phyloP scores from a whole-genome alignment of 106 monocot species.

The Dendrobium chrysotoxum region DNA sequence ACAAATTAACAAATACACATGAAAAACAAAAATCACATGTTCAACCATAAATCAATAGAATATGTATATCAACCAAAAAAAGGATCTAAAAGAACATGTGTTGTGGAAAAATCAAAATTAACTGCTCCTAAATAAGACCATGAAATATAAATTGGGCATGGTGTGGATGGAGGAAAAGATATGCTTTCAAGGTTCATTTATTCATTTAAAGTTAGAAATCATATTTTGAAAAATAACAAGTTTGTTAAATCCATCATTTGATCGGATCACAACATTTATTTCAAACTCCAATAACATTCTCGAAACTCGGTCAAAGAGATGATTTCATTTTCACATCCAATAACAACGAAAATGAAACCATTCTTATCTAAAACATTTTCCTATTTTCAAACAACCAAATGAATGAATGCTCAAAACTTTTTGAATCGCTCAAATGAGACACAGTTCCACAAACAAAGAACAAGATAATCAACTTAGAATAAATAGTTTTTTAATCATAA shows the following conservation, averaged over 20 bases:
- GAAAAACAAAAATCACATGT: neutral
- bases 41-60: neutral
- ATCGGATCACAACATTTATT: no score
- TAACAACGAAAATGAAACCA: no score
- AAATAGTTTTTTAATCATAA: no score
- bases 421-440: neutral
- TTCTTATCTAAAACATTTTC: no score
- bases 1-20: neutral
- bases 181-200: neutral
- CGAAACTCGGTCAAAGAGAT: no score
- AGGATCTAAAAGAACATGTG: neutral
- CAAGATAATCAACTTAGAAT: no score
- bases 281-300: no score
- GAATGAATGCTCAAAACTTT: neutral
- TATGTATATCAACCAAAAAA: neutral
- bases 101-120: neutral
- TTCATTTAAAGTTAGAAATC: no score
- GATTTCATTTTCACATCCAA: no score
- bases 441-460: neutral
- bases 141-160: neutral
- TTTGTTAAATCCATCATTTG: no score
- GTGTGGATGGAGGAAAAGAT: neutral
- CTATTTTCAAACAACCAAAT: no score
- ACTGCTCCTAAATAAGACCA: neutral
- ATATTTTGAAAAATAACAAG: no score